Evolutionary conservation across 106 monocot genomes (phyloP).

Genomic region (Hemerocallis citrina): DNA sequence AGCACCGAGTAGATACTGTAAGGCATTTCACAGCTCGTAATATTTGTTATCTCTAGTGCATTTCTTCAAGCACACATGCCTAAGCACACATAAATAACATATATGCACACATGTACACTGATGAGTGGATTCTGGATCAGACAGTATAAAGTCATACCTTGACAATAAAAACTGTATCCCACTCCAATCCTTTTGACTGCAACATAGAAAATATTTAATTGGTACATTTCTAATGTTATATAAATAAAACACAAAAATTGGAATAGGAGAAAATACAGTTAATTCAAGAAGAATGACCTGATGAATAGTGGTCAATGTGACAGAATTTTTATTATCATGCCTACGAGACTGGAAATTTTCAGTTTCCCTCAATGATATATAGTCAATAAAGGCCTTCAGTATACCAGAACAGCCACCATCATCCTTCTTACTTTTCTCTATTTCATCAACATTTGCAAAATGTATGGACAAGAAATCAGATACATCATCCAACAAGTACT

Average conservation of each 20-base stretch:
- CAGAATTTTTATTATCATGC: constrained; percentile 68
- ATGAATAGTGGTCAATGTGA: constrained; percentile 91
- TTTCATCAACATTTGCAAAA: constrained; percentile 21
- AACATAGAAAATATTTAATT: constrained; percentile 13
- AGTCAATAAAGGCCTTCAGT: constrained; percentile 69
- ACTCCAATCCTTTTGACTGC: constrained; percentile 95
- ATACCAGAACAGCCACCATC: constrained; percentile 43
- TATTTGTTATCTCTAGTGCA: too few species aligned
- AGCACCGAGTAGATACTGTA: too few species aligned
- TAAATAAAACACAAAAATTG: not conserved
- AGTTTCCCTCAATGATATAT: constrained; percentile 69
- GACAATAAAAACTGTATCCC: constrained; percentile 86
- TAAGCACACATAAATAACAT: too few species aligned
- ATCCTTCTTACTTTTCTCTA: constrained; percentile 12
- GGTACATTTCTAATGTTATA: not conserved
- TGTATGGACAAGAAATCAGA: constrained; percentile 65
- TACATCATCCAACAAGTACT: constrained; percentile 82
- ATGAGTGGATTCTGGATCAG: too few species aligned
- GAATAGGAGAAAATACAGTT: not conserved
- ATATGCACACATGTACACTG: too few species aligned
- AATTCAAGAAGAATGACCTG: constrained; percentile 43
- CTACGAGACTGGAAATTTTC: constrained; percentile 64
- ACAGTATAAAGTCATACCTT: constrained; percentile 47
- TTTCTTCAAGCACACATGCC: too few species aligned
- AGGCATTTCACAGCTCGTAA: too few species aligned